Evolutionary conservation across 2,329 filamentous ascomycete species (phyloP), one percentile per base, ranked within the genome.

Genomic region (Shiraia bambusicola): DNA sequence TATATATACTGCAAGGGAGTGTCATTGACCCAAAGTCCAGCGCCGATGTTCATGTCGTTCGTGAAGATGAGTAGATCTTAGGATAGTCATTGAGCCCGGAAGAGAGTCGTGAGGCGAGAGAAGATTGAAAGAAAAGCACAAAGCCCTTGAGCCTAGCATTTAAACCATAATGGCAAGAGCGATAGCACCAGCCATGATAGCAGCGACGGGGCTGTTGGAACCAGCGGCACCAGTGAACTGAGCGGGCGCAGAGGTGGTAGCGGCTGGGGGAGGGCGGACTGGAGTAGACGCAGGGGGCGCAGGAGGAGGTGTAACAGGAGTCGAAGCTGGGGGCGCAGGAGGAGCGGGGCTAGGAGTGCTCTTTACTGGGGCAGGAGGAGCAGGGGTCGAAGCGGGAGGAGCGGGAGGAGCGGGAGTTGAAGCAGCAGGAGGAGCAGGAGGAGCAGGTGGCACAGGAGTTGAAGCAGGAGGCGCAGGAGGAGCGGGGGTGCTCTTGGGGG

Each of bases 201-300:
- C 59, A 12, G 36, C 51, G n/a, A 59, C 29, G 16, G 56, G 58
- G 50, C 54, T 59, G 48, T 50, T 58, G 33, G 49, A 38, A 37
- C 27, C 35, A n/a, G 56, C 59, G 8, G 54, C 56, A 28, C 59
- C 59, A 44, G 56, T 61, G 52, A 44, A 62, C 49, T 55, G 38
- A 1, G 57, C 17, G 5, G 48, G 45, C 10, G 40, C 37, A 11
- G 44, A 40, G 7, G 44, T 37, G 26, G 52, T 45, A 5, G 43
- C 32, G 14, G 53, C 37, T 8, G 47, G 34, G 16, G 41, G 28
- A 24, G 35, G 30, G 7, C 46, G 48, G 4, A 37, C 32, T 16
- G 39, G 47, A 29, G 40, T 32, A 15, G 39, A 34, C 31, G 40
- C 34, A 9, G 42, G 36, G 16, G 40, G 41, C 12, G 49, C 45